These are phyloP conservation scores for Bacterosira constricta DNA, from an alignment of 108 stramenopile genomes.

Conservation along the genomic window DNA sequence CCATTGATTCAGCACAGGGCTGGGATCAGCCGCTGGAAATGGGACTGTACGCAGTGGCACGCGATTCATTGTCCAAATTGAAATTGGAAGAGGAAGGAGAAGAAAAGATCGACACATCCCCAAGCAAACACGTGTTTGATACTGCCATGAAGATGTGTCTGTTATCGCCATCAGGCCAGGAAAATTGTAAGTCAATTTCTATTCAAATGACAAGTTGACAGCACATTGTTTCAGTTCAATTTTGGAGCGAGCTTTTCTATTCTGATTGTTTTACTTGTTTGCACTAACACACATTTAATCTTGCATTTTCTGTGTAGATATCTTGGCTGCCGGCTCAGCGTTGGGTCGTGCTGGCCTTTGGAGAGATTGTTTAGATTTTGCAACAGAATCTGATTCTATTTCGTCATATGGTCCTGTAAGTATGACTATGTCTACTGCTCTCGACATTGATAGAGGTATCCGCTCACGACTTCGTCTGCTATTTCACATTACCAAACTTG, in stretches of 20 bases:
- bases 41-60: slow-evolving; percentile 71
- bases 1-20: slow-evolving; percentile 44
- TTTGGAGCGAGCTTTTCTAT: too few species aligned
- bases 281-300: not conserved
- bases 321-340: slow-evolving; percentile 82
- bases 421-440: not conserved
- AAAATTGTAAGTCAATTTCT: slow-evolving; percentile 54
- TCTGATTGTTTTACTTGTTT: not conserved
- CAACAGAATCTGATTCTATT: slow-evolving; percentile 35
- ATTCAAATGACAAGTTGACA: not conserved
- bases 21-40: slow-evolving; percentile 46
- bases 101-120: slow-evolving; percentile 7
- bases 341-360: slow-evolving; percentile 77
- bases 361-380: slow-evolving; percentile 64
- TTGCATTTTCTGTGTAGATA: slow-evolving; percentile 26
- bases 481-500: not conserved
- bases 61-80: slow-evolving; percentile 14
- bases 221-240: too few species aligned
- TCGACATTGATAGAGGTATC: not conserved
- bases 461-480: not conserved
- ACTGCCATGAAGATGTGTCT: slow-evolving; percentile 71
- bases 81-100: not conserved
- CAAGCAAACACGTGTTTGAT: slow-evolving; percentile 57
- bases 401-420: slow-evolving; percentile 34
- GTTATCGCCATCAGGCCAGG: slow-evolving; percentile 77